Percentiles rank a stretch among this genome's conserved stretches.
phyloP scores from a whole-genome alignment of 257 asterid species.

The Orobanche coerulescens region DNA sequence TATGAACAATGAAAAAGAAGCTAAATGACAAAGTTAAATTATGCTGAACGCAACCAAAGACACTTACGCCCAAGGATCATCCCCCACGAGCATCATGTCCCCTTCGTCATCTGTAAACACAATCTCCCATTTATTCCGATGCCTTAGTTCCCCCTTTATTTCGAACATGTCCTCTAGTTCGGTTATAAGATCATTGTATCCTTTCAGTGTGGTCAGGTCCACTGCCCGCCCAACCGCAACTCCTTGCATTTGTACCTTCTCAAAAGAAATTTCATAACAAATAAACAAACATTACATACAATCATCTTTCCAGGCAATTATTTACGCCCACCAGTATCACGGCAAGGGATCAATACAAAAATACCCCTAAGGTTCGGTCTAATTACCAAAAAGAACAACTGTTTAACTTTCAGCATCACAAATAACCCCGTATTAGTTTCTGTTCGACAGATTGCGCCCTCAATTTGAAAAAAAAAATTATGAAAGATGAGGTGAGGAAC shows the following conservation, averaged over 20 bases:
- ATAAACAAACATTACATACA: background rate
- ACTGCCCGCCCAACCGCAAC: conserved; percentile 93
- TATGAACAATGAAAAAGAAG: background rate
- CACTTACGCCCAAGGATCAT: conserved; percentile 98
- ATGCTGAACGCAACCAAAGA: background rate
- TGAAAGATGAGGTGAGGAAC: too few species aligned
- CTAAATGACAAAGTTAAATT: background rate
- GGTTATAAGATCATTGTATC: conserved; percentile 59
- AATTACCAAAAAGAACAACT: background rate
- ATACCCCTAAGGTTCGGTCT: background rate
- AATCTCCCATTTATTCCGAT: conserved; percentile 70
- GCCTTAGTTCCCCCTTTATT: conserved; percentile 66
- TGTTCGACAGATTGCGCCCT: too few species aligned
- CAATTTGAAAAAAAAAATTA: too few species aligned
- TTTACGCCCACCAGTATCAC: background rate
- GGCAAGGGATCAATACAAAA: background rate
- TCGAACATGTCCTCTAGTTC: conserved; percentile 89
- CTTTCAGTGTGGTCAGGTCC: conserved; percentile 62
- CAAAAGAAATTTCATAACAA: conserved; percentile 19
- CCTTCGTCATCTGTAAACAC: conserved; percentile 92
- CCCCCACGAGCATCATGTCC: conserved; percentile 94
- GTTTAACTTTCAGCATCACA: background rate
- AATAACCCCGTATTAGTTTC: too few species aligned
- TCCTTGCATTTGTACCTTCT: conserved; percentile 98
- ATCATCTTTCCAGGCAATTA: conserved; percentile 3